Base-by-base conservation (phyloP, 768 basidiomycete species). In the Mycena rosella region DNA sequence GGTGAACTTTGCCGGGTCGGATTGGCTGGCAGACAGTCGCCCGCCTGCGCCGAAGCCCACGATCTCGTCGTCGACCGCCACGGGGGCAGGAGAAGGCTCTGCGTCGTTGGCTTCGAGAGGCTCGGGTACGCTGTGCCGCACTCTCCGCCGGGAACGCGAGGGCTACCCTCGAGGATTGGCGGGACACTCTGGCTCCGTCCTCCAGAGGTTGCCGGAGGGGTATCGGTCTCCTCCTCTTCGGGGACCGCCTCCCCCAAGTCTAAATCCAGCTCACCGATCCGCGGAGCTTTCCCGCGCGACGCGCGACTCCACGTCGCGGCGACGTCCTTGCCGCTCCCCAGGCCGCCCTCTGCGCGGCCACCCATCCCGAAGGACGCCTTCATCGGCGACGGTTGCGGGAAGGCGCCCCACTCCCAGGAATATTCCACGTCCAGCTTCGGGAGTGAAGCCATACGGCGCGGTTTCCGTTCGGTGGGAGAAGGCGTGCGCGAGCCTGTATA, bases 391-490 rank as follows among this genome's bases (percentile, higher is more conserved):
- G 89, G 91, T 69, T 90, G 91, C 30, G 95, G 96, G 73, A 96
- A 94, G 22, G 87, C 89, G 29, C 95, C 95, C 95, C 96, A 96
- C 72, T 96, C 96, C 96, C 96, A 96, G 8, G 93, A 92, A 73
- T 96, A 96, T 74, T 94, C 91, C 36, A 71, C 63, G 22, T 71
- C 66, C 32, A 71, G 57, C 22, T 65, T 71, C 18, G 66, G 58
- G 6, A 44, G 30, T 1, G 68, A 22, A 20, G 20, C 18, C 32
- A 40, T 7, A 15, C 48, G 47, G 48, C 40, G 71, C 17, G 48
- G 17, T 48, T 62, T 66, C 38, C 52, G 29, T 5, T 56, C 60
- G 15, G 65, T 52, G 10, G 76, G 75, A 10, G 75, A 76, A 18
- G 77, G 74, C 5, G 74, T 75, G 9, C 66, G 44, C 13, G 75